These are phyloP conservation scores for Parastagonospora avenae DNA, from an alignment of 2,329 filamentous ascomycete species.

Conservation along the genomic window DNA sequence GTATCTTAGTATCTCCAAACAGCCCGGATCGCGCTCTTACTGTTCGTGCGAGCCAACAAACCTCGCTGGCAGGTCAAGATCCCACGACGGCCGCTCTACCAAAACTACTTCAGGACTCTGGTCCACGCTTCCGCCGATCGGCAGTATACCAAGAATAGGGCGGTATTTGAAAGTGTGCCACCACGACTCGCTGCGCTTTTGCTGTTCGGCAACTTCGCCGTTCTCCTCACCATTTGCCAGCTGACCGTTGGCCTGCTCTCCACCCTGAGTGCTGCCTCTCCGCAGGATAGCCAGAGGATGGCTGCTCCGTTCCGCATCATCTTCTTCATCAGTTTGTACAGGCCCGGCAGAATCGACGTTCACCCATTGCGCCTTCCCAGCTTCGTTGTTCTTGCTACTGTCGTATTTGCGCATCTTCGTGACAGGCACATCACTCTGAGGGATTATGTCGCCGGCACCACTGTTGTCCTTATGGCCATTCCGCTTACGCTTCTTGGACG, in stretches of 20 bases:
- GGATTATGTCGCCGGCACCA: slow-evolving; percentile 62
- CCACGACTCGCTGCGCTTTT: slow-evolving; percentile 46
- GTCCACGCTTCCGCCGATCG: slow-evolving; percentile 54
- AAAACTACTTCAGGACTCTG: slow-evolving; percentile 76
- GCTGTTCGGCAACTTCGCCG: slow-evolving; percentile 25
- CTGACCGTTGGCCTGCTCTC: slow-evolving; percentile 22
- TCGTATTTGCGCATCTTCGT: slow-evolving; percentile 56
- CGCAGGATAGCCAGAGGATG: slow-evolving; percentile 33
- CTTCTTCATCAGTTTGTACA: slow-evolving; percentile 34
- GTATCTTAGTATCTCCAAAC: slow-evolving; percentile 4
- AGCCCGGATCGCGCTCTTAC: slow-evolving; percentile 3
- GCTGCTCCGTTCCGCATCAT: slow-evolving; percentile 37
- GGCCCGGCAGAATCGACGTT: slow-evolving; percentile 34
- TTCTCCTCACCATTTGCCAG: slow-evolving; percentile 15
- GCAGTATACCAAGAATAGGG: slow-evolving; percentile 80
- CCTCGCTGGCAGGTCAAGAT: slow-evolving; percentile 75
- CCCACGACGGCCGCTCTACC: slow-evolving; percentile 84
- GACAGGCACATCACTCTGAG: slow-evolving; percentile 53
- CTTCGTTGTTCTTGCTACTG: slow-evolving; percentile 43
- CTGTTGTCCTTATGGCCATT: slow-evolving; percentile 45
- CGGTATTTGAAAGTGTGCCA: slow-evolving; percentile 95
- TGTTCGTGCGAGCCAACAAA: slow-evolving; percentile 53
- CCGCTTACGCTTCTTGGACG: slow-evolving; percentile 38
- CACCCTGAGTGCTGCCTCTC: slow-evolving; percentile 27
- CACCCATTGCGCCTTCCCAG: slow-evolving; percentile 31